Percentiles rank a stretch among this genome's conserved stretches.
Conservation (phyloP, 2,329 filamentous ascomycete genomes). For the Hypoxylon sp. region DNA sequence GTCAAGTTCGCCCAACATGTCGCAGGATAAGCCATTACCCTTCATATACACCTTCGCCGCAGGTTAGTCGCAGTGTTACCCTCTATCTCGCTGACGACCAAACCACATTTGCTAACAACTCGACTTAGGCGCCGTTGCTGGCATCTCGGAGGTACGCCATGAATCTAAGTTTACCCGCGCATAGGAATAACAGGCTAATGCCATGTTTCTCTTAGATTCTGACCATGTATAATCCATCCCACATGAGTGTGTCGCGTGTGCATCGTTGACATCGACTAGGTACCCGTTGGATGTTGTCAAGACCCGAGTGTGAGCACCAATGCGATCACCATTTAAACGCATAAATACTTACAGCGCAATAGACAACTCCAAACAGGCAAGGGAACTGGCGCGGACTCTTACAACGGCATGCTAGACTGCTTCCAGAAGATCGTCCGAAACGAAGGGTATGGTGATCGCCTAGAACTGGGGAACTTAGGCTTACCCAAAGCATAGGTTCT, state of each 20-base stretch:
- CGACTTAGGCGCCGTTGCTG: constrained; percentile 85
- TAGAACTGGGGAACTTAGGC: constrained; percentile 9
- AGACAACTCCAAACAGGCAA: constrained; percentile 90
- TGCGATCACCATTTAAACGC: constrained; percentile 16
- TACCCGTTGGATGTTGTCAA: constrained; percentile 99
- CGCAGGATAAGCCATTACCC: constrained; percentile 81
- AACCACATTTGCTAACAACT: constrained; percentile 47
- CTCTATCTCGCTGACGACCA: constrained; percentile 39
- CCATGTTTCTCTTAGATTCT: constrained; percentile 75
- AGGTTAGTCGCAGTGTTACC: constrained; percentile 68
- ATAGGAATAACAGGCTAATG: constrained; percentile 37
- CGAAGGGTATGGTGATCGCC: constrained; percentile 79
- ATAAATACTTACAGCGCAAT: constrained; percentile 39
- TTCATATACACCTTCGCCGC: constrained; percentile 97
- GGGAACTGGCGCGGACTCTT: constrained; percentile 81
- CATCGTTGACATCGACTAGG: constrained; percentile 67
- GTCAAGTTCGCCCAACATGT: constrained; percentile 66
- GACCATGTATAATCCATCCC: constrained; percentile 76
- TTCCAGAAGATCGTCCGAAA: constrained; percentile 97
- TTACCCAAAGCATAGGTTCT: constrained; percentile 70
- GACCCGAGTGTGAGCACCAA: constrained; percentile 85
- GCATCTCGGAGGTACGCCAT: constrained; percentile 90
- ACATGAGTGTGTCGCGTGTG: constrained; percentile 32
- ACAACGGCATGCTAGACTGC: constrained; percentile 98
- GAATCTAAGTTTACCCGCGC: background rate